Evolutionary conservation across 1,139 yeast genomes (phyloP), one percentile per base, ranked within the genome.

Genomic region (Nadsonia commutata): DNA sequence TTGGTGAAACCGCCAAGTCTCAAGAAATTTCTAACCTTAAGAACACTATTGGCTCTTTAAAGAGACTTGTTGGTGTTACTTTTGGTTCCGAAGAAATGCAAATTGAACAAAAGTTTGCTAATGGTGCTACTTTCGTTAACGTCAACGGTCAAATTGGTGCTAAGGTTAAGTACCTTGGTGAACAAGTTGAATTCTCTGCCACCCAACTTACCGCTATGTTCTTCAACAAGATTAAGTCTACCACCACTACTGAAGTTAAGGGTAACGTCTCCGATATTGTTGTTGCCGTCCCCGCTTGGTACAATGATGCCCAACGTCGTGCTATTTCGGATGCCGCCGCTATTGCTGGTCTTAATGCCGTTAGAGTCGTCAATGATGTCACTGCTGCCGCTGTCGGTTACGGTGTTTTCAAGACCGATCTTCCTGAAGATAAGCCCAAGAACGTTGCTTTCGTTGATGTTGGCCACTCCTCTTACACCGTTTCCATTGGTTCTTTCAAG

Each of bases 351-450:
- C 76, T 90, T 62, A 90, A 90, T 78, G 96, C 98, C 49, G 96
- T 90, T 49, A 82, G 98, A 75, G 79, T 90, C 54, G 95, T 90
- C 57, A 90, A 90, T 65, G 98, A 90, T 65, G 79, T 84, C 52
- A 88, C 98, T 48, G 97, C 98, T 49, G 98, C 98, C 48, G 97
- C 96, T 55, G 95, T 93, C 53, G 94, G 96, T 55, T 93, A 90
- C 71, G 98, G 98, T 72, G 96, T 90, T 50, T 90, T 90, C 80
- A 88, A 90, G 76, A 78, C 83, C 46, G 93, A 84, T 59, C 83
- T 90, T 56, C 90, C 95, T 65, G 96, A 85, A 66, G 94, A 82
- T 56, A 82, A 80, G 65, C 81, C 90, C 59, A 80, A 82, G 70
- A 81, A 76, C 60, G 85, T 90, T 55, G 96, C 94, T 38, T 83